These are phyloP conservation scores for Claviceps pusilla DNA, from an alignment of 2,329 filamentous ascomycete species.

Conservation along the genomic window DNA sequence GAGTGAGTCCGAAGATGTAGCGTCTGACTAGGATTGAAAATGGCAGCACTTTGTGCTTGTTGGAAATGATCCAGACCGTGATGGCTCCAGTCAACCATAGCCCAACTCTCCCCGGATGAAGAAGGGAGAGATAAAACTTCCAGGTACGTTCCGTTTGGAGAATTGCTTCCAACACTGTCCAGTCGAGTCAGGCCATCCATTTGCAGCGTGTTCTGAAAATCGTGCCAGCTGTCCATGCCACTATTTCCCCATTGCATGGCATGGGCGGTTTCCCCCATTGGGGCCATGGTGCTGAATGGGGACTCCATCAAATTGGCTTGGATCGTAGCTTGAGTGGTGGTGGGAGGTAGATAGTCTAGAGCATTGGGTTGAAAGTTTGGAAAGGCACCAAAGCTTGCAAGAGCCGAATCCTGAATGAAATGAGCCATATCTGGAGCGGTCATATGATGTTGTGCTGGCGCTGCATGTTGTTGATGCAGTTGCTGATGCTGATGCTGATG, in stretches of 20 bases:
- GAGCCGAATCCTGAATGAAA: slow-evolving; percentile 41
- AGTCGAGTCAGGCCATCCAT: slow-evolving; percentile 32
- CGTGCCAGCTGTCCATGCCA: slow-evolving; percentile 62
- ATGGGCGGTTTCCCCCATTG: slow-evolving; percentile 39
- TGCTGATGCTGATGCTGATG: slow-evolving; percentile 31
- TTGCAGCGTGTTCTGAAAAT: slow-evolving; percentile 51
- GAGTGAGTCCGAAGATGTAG: slow-evolving; percentile 78
- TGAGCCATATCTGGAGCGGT: slow-evolving; percentile 32
- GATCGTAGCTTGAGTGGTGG: slow-evolving; percentile 49
- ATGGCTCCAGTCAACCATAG: slow-evolving; percentile 59
- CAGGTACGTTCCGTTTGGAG: slow-evolving; percentile 44
- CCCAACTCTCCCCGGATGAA: slow-evolving; percentile 80
- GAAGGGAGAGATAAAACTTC: slow-evolving; percentile 72
- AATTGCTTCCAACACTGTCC: slow-evolving; percentile 30
- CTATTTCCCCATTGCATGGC: slow-evolving; percentile 43
- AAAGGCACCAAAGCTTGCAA: slow-evolving; percentile 41
- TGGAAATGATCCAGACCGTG: slow-evolving; percentile 49
- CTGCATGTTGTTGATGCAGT: slow-evolving; percentile 26
- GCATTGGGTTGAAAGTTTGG: slow-evolving; percentile 38
- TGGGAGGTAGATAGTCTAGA: slow-evolving; percentile 45
- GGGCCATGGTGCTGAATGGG: slow-evolving; percentile 42
- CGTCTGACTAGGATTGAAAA: slow-evolving; percentile 86
- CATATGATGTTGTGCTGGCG: slow-evolving; percentile 22
- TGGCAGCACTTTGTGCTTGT: slow-evolving; percentile 43
- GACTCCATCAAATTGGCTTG: slow-evolving; percentile 49